phyloP scores from a whole-genome alignment of 306 rosid genomes.

The Trifolium pratense region DNA sequence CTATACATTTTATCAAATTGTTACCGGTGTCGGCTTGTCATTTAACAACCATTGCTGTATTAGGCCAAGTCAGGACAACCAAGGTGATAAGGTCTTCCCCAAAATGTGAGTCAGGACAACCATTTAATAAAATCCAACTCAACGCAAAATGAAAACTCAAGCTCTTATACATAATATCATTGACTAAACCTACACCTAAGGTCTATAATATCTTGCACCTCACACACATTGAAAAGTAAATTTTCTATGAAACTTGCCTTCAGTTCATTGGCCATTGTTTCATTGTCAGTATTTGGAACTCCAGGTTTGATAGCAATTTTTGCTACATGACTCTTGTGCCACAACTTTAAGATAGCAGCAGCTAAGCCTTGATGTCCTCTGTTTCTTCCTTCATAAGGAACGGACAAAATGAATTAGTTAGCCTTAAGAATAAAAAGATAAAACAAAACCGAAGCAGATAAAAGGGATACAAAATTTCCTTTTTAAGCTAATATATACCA shows the following conservation, averaged over 20 bases:
- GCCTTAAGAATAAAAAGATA: slow-evolving; percentile 19
- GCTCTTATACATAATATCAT: slow-evolving; percentile 7
- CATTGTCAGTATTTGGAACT: slow-evolving; percentile 70
- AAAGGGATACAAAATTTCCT: neutral
- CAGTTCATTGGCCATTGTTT: slow-evolving; percentile 75
- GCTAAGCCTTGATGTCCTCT: slow-evolving; percentile 87
- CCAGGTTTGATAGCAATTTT: slow-evolving; percentile 87
- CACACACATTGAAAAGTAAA: slow-evolving; percentile 15
- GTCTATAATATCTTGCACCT: slow-evolving; percentile 34
- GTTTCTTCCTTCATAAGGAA: slow-evolving; percentile 71
- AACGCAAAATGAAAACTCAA: slow-evolving; percentile 7
- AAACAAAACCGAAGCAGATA: too few species aligned
- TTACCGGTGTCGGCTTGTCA: too few species aligned
- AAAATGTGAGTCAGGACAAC: too few species aligned
- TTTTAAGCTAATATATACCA: too few species aligned
- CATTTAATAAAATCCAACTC: slow-evolving; percentile 6
- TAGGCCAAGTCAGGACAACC: too few species aligned
- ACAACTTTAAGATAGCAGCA: slow-evolving; percentile 71
- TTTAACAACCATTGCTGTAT: too few species aligned
- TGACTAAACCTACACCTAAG: slow-evolving; percentile 18
- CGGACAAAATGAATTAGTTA: slow-evolving; percentile 28
- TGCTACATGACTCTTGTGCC: slow-evolving; percentile 81
- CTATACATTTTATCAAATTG: too few species aligned
- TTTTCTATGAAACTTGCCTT: slow-evolving; percentile 65
- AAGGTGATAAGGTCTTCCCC: too few species aligned